These are phyloP conservation scores for Hymenoscyphus scutula DNA, from an alignment of 2,329 filamentous ascomycete genomes.

Conservation along the genomic window DNA sequence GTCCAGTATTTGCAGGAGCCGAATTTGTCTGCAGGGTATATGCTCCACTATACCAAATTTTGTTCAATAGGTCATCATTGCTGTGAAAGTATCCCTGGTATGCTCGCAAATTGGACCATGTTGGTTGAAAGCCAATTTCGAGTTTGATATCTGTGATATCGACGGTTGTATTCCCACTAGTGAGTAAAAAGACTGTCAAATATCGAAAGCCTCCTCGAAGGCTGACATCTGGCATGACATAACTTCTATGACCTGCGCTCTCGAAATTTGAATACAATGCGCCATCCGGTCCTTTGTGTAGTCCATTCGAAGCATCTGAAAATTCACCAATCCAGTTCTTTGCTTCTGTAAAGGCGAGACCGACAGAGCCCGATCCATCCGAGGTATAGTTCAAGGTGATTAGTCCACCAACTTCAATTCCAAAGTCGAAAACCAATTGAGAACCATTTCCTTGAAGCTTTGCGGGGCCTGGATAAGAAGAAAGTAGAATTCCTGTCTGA, in stretches of 20 bases:
- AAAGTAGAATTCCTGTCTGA: slow-evolving; percentile 34
- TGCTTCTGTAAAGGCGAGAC: slow-evolving; percentile 48
- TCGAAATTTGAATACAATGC: slow-evolving; percentile 46
- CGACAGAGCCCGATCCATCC: slow-evolving; percentile 41
- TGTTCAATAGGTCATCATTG: slow-evolving; percentile 50
- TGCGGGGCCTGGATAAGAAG: slow-evolving; percentile 16
- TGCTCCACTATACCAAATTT: slow-evolving; percentile 51
- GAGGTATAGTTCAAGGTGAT: slow-evolving; percentile 37
- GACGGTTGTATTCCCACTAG: slow-evolving; percentile 27
- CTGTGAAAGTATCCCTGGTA: slow-evolving; percentile 55
- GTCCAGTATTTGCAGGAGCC: slow-evolving; percentile 35
- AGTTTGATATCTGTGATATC: slow-evolving; percentile 35
- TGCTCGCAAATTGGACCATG: slow-evolving; percentile 44
- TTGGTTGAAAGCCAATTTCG: slow-evolving; percentile 43
- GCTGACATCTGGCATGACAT: slow-evolving; percentile 44
- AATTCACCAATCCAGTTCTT: slow-evolving; percentile 48
- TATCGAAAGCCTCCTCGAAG: slow-evolving; percentile 54
- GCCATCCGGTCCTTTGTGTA: slow-evolving; percentile 47
- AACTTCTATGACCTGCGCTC: slow-evolving; percentile 35
- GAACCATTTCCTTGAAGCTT: slow-evolving; percentile 45
- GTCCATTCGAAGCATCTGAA: slow-evolving; percentile 47
- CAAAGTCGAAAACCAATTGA: slow-evolving; percentile 56
- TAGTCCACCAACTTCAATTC: slow-evolving; percentile 57
- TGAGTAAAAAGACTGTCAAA: slow-evolving; percentile 45
- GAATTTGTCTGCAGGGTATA: slow-evolving; percentile 41